Evolutionary conservation across 73 alveolate genomes (phyloP), one percentile per base, ranked within the genome.

Genomic region (Durusdinium trenchii): DNA sequence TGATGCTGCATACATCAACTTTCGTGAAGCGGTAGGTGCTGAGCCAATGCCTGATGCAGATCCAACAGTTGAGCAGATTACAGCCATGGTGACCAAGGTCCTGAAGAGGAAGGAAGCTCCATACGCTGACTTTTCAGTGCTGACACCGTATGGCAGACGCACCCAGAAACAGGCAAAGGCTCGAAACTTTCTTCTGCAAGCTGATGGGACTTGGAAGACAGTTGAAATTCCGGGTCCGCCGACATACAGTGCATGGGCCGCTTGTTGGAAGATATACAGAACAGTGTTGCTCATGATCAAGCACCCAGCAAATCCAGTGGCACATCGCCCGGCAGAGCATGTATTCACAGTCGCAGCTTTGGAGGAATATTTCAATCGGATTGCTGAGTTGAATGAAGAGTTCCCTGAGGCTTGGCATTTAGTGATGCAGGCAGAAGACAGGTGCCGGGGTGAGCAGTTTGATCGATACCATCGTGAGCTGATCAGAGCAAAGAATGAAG

Each of bases 21-120:
- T 38, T 51, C 26, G 85, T 30, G n/a, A 20, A 6, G 52, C 42
- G 28, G 50, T 38, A 28, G 85, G 85, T 16, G 50, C 52, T 7
- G 85, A 75, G n/a, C 48, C n/a, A n/a, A n/a, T n/a, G n/a, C 79
- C 35, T n/a, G 84, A 71, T 75, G 48, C 85, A 16, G 85, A 75
- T 47, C 85, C 85, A 51, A 75, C 85, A 16, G 52, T 51, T 7
- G 85, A 75, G 85, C 85, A 75, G 30, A n/a, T 75, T 35, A 75
- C 85, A 16, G 57, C 42, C 85, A 75, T 75, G 85, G 1, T 40
- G 35, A 73, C 36, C 85, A 73, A 73, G 35, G 50, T 73, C 85
- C 18, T 73, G 36, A 35, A 20, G 51, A 20, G 50, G 51, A 51
- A 51, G n/a, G n/a, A n/a, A n/a, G n/a, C n/a, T n/a, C n/a, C n/a